Conservation (phyloP, 805 yeast genomes). For the Helenozyma rhizophorensis region DNA sequence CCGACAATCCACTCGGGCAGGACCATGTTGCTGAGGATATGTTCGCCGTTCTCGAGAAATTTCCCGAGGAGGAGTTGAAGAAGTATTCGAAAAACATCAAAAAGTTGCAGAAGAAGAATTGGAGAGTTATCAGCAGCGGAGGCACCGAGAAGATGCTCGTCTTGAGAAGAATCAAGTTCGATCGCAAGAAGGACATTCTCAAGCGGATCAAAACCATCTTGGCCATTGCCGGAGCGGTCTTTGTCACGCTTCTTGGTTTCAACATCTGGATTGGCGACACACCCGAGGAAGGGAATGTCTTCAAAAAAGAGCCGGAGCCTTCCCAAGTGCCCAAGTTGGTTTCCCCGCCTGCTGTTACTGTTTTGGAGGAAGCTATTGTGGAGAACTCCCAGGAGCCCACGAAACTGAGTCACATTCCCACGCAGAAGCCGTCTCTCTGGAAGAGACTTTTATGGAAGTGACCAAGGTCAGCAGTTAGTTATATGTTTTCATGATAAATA, state of each 20-base stretch:
- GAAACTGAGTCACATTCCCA: too few species aligned
- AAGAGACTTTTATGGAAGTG: too few species aligned
- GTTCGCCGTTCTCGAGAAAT: constrained; percentile 33
- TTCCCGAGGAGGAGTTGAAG: constrained; percentile 33
- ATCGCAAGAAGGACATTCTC: background rate
- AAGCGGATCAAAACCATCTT: constrained; percentile 17
- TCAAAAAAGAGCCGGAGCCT: too few species aligned
- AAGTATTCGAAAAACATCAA: constrained; percentile 31
- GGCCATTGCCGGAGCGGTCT: constrained; percentile 24
- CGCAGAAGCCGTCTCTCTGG: too few species aligned
- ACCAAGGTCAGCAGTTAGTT: too few species aligned
- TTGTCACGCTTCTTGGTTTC: constrained; percentile 18
- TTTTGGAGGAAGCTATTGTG: too few species aligned
- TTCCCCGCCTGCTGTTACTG: too few species aligned
- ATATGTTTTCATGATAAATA: too few species aligned
- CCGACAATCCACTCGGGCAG: constrained; percentile 37
- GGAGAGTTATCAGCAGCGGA: constrained; percentile 56
- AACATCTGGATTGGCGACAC: constrained; percentile 22
- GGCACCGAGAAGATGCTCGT: constrained; percentile 12
- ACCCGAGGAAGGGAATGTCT: too few species aligned
- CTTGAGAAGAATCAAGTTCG: constrained; percentile 6
- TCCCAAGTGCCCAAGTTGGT: too few species aligned
- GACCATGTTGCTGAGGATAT: constrained; percentile 37
- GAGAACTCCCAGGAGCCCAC: too few species aligned
- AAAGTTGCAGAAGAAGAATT: constrained; percentile 41